Base-by-base conservation (phyloP, 73 alveolate genomes). In the Strombidium stylifer region DNA sequence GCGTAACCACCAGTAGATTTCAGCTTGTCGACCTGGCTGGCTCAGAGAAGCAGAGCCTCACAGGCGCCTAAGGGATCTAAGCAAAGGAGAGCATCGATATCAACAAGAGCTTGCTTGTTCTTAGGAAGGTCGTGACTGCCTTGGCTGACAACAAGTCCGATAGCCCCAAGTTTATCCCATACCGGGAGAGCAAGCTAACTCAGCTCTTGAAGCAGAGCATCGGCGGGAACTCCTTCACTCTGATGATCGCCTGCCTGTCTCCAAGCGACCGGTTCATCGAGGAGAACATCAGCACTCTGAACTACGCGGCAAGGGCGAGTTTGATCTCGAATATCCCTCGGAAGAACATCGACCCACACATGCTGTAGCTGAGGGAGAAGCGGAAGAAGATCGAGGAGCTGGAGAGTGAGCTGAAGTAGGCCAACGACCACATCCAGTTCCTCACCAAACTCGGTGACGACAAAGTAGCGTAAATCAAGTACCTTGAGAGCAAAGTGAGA, bases 181-280 rank as follows among this genome's bases (percentile, higher is more conserved):
- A 75, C 47, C 47, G 88, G 36, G 88, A 62, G 10, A 49, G 75
- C 27, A 75, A 75, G 41, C 57, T 75, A 3, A 75, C 88, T 1
- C 23, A 57, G 21, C 44, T 75, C 6, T 53, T 75, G 24, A 67
- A 75, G 53, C 39, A 75, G 54, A 23, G 65, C 42, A 16, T 75
- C 14, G 88, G 88, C 1, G 88, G 88, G 12, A 75, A 75, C 44
- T 75, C 88, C 20, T 78, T 67, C 49, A 81, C 96, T 52, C 80
- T 94, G 23, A 94, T 94, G 99, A 80, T 94, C 48, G 99, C 97
- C 19, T 94, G 99, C 56, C 59, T 94, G 19, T 86, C 95, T 20
- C 99, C 99, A 14, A 37, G 84, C 26, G 96, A 80, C 39, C 59
- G 58, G 20, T 91, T 73, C 55, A 69, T 76, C 25, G 99, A 94